Base-by-base conservation (phyloP, 441 rosid genomes). In the Erodium chrysanthum region DNA sequence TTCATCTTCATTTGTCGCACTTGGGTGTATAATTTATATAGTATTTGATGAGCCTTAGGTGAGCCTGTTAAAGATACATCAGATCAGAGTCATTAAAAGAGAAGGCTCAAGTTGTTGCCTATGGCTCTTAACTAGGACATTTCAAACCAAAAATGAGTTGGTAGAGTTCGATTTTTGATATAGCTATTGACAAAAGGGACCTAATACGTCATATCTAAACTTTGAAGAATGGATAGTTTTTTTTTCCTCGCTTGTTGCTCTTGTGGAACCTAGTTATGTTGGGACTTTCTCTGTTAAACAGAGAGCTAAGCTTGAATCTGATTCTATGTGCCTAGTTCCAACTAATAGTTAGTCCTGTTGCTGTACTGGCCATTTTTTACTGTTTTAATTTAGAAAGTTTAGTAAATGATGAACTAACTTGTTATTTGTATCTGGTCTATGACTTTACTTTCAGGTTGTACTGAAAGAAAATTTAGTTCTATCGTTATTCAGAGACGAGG, bases 401-500 rank as follows among this genome's bases (percentile, higher is more conserved):
- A 61, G 18, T 18, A 31, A 27, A 60, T 21, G 27, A 52, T 52
- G 52, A 40, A 18, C 65, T 63, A 33, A 42, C 27, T 25, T 65
- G 15, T 29, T 71, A 44, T 17, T 40, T 18, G 29, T 67, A 9
- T 58, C 29, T 65, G 18, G 29, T 62, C 9, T 23, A 70, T 42
- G 40, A 67, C 63, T 77, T 81, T 78, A 66, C 64, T 68, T 75
- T 77, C 83, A 95, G 99, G 96, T 90, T 72, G 97, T 88, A 67
- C 85, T 95, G 70, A 95, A 95, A 85, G 99, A 95, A 84, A 88
- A 95, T 78, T 81, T 95, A 80, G 87, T 85, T 50, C 85, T 95
- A 64, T 75, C 92, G 66, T 68, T 95, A 76, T 92, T 90, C 83
- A 85, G 98, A 70, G 99, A 95, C 79, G 98, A 90, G 96, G 99